phyloP scores from a whole-genome alignment of 768 basidiomycete species.

The Tulasnella sp. region DNA sequence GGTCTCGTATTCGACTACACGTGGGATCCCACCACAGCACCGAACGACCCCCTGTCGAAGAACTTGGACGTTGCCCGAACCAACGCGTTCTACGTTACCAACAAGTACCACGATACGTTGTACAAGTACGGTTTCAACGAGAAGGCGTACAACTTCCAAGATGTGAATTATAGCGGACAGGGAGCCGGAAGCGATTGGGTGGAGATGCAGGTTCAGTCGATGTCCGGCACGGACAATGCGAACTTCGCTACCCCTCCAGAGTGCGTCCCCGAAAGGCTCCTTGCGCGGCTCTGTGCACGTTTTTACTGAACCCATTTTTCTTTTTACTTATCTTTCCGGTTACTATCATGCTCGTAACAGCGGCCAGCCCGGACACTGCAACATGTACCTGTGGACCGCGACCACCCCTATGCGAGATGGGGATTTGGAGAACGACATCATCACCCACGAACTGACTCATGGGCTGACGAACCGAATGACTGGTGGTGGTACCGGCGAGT shows the following conservation, averaged over 20 bases:
- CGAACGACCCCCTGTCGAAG: constrained; percentile 34
- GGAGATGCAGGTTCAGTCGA: constrained; percentile 34
- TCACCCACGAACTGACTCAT: constrained; percentile 42
- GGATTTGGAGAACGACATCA: constrained; percentile 44
- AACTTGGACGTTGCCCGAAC: constrained; percentile 60
- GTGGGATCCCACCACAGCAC: background rate
- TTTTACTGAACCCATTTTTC: too few species aligned
- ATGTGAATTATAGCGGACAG: constrained; percentile 56
- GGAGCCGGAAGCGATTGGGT: constrained; percentile 47
- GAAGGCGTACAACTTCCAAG: constrained; percentile 62
- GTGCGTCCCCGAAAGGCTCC: background rate
- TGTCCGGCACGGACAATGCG: constrained; percentile 49
- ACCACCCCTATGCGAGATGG: constrained; percentile 50
- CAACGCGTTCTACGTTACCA: constrained; percentile 60
- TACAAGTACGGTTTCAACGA: constrained; percentile 50
- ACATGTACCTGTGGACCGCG: background rate
- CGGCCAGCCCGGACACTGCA: background rate
- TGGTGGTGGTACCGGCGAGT: constrained; percentile 42
- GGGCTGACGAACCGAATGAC: constrained; percentile 51
- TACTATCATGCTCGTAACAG: too few species aligned
- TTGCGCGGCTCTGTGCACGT: too few species aligned
- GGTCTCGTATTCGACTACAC: background rate
- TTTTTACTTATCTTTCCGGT: too few species aligned
- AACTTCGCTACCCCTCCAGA: constrained; percentile 42
- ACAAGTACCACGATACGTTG: constrained; percentile 50